These are phyloP conservation scores for Scutellaria baicalensis DNA, from an alignment of 257 asterid species.

Conservation along the genomic window DNA sequence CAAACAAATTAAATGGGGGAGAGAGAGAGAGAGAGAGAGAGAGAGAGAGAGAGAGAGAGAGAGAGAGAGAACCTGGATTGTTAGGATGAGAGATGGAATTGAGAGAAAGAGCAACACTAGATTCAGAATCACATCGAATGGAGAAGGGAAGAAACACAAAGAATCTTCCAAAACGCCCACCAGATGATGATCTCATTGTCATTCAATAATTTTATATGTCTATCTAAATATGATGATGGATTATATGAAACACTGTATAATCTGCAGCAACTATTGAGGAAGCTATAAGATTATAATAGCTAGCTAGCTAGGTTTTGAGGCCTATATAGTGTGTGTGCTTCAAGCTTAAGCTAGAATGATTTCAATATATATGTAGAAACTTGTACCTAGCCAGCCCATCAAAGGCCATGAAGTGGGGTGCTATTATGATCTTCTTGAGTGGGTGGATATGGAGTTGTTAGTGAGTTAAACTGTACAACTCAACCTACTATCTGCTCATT, in stretches of 20 bases:
- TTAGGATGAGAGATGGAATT: not conserved
- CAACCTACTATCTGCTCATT: constrained; percentile 21
- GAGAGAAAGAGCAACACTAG: constrained; percentile 23
- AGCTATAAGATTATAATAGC: not conserved
- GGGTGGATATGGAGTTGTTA: constrained; percentile 24
- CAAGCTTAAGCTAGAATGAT: constrained; percentile 11
- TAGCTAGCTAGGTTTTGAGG: too few relatives aligned
- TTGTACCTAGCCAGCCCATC: too few relatives aligned
- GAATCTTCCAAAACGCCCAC: constrained; percentile 22
- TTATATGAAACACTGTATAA: not conserved
- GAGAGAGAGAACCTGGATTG: constrained; percentile 1
- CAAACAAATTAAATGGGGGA: not conserved
- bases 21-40: not conserved
- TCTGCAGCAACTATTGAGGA: not conserved
- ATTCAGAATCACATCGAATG: constrained; percentile 29
- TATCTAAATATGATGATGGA: not conserved
- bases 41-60: not conserved
- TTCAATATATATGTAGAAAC: not conserved
- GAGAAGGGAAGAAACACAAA: constrained; percentile 30
- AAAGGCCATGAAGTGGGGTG: not conserved
- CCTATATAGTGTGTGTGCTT: constrained; percentile 8
- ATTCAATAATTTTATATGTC: not conserved
- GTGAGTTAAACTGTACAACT: constrained; percentile 27
- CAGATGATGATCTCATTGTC: constrained; percentile 7
- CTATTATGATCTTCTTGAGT: constrained; percentile 11